phyloP scores from a whole-genome alignment of 2,329 filamentous ascomycete species.

The Cladophialophora exuberans region DNA sequence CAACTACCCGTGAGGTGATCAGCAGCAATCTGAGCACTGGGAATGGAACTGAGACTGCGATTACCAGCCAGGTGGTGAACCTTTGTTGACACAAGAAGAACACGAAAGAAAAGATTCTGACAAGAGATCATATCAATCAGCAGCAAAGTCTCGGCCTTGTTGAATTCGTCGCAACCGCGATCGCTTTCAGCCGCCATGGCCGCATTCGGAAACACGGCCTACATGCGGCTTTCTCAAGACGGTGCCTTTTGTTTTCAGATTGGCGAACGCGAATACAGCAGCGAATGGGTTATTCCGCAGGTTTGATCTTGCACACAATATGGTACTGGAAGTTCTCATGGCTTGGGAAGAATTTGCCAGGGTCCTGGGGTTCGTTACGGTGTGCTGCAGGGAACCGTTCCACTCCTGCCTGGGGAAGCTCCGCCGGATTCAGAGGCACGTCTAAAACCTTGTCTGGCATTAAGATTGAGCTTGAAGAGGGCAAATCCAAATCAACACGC shows the following conservation, averaged over 20 bases:
- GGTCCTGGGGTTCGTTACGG: background rate
- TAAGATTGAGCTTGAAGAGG: background rate
- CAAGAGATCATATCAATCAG: slow-evolving; percentile 28
- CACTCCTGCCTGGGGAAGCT: slow-evolving; percentile 1
- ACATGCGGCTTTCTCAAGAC: slow-evolving; percentile 16
- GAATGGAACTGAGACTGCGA: slow-evolving; percentile 16
- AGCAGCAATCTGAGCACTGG: slow-evolving; percentile 26
- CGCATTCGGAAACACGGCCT: slow-evolving; percentile 25
- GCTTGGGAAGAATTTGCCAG: slow-evolving; percentile 4
- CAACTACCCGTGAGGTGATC: slow-evolving; percentile 21
- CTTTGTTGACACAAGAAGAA: slow-evolving; percentile 31
- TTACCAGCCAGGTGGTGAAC: slow-evolving; percentile 14
- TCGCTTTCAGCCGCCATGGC: slow-evolving; percentile 19
- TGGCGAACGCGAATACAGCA: slow-evolving; percentile 21
- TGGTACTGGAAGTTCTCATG: background rate
- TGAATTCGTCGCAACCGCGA: slow-evolving; percentile 15
- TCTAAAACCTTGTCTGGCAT: slow-evolving; percentile 4
- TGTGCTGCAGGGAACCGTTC: background rate
- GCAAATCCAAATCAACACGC: background rate
- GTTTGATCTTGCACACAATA: slow-evolving; percentile 6
- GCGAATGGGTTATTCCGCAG: background rate
- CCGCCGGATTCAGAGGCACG: background rate
- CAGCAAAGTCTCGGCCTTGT: slow-evolving; percentile 17
- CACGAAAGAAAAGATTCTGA: slow-evolving; percentile 23
- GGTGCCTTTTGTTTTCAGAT: slow-evolving; percentile 24